These are phyloP conservation scores for Rhodamnia rubescens DNA, from an alignment of 345 rosid species.

Conservation along the genomic window DNA sequence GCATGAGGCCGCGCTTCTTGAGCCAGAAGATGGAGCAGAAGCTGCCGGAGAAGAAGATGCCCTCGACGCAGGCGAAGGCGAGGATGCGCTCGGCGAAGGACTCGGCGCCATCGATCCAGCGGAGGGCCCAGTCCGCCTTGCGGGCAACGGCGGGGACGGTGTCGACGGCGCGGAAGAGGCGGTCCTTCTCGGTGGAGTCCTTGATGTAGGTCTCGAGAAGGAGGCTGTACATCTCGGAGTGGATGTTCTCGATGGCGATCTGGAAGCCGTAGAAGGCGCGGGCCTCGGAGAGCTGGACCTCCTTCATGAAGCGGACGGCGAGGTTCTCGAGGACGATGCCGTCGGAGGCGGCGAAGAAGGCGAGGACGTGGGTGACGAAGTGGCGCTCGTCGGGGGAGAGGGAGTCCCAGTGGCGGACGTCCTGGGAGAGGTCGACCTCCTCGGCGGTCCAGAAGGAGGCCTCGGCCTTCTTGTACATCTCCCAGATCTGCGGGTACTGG, in stretches of 20 bases:
- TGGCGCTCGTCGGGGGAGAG: constrained; percentile 66
- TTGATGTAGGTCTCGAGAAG: constrained; percentile 86
- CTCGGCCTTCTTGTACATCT: constrained; percentile 96
- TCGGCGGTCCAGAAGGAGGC: constrained; percentile 99
- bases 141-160: constrained; percentile 70
- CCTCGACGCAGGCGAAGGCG: constrained; percentile 94
- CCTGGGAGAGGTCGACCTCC: constrained; percentile 88
- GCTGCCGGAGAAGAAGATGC: constrained; percentile 88
- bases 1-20: constrained; percentile 87
- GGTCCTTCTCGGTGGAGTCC: constrained; percentile 46
- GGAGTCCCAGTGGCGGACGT: constrained; percentile 64
- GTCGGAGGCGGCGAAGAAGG: constrained; percentile 94
- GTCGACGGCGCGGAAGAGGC: constrained; percentile 58
- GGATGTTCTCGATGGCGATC: constrained; percentile 91
- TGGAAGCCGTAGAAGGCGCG: constrained; percentile 98
- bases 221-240: constrained; percentile 94
- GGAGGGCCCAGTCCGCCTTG: constrained; percentile 72
- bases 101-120: constrained; percentile 76
- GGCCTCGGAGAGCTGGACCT: constrained; percentile 85
- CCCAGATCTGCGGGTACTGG: constrained; percentile 87
- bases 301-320: constrained; percentile 84
- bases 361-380: constrained; percentile 83
- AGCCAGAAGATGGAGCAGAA: constrained; percentile 93
- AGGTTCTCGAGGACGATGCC: constrained; percentile 90
- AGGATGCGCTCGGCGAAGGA: constrained; percentile 65